Base-by-base conservation (phyloP, 2,329 filamentous ascomycete species). In the Rhynchosporium secalis region DNA sequence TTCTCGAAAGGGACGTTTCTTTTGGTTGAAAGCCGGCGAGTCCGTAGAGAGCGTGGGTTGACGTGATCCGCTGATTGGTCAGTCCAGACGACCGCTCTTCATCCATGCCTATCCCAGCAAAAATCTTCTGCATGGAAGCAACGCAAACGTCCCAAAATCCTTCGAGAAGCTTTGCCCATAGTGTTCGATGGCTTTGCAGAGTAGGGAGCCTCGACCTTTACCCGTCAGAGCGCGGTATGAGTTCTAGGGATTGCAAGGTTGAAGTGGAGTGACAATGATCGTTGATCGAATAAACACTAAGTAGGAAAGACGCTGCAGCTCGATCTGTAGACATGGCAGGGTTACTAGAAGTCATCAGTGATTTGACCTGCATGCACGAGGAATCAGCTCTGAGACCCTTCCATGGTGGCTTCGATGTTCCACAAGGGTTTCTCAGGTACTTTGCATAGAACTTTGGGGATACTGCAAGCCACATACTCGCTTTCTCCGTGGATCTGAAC, bases 101-200 rank as follows among this genome's bases (percentile, higher is more conserved):
- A 40, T n/a, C 49, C 49, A 52, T n/a, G 49, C 33, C 33, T 33
- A 52, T 38, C 31, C 49, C 33, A 52, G 29, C 33, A 33, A 10
- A 52, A 52, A n/a, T 4, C 12, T 49, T 52, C 49, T 52, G 49
- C 49, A 52, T 52, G 49, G 49, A 52, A 52, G 49, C 49, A 52
- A 52, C 38, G 38, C 36, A 38, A 38, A 9, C 38, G 38, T 45
- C 38, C 43, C 15, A 8, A 60, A 47, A 20, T 60, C 20, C 58
- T 60, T 60, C 58, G 47, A 60, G 58, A 60, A 60, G 49, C 49
- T n/a, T 31, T 48, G 20, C 20, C 38, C 43, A 28, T 40, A 33
- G 49, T 3, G 38, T 52, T 26, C 15, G n/a, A 33, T 38, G 49
- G 49, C 49, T 52, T 8, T 38, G 20, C 5, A 9, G 33, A 52